A percentile compares a stretch with the other conserved stretches of the same genome.
phyloP scores from a whole-genome alignment of 345 rosid genomes.

The Brassica cretica region DNA sequence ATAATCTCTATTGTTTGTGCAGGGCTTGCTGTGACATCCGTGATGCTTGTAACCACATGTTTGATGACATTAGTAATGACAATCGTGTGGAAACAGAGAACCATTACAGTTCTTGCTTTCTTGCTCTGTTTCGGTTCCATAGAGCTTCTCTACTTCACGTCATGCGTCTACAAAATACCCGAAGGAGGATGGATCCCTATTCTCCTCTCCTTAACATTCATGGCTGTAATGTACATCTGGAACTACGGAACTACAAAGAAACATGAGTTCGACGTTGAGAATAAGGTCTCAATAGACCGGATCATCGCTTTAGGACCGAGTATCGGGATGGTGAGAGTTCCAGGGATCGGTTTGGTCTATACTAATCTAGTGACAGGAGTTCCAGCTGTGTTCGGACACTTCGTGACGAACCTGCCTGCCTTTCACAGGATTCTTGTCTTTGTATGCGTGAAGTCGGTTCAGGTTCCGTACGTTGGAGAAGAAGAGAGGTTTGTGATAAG shows the following conservation, averaged over 20 bases:
- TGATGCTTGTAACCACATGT: slow-evolving; percentile 82
- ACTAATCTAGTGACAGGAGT: slow-evolving; percentile 69
- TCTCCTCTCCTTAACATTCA: slow-evolving; percentile 52
- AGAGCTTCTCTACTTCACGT: slow-evolving; percentile 68
- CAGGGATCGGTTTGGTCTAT: slow-evolving; percentile 80
- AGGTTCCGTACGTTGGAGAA: slow-evolving; percentile 63
- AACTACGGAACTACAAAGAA: slow-evolving; percentile 82
- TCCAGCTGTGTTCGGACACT: slow-evolving; percentile 82
- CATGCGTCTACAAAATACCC: slow-evolving; percentile 62
- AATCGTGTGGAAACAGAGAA: slow-evolving; percentile 65
- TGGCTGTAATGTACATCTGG: slow-evolving; percentile 77
- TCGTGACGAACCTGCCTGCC: slow-evolving; percentile 78
- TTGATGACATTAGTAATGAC: slow-evolving; percentile 66
- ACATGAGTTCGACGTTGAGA: slow-evolving; percentile 69
- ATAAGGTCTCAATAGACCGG: slow-evolving; percentile 74
- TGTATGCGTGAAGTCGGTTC: slow-evolving; percentile 81
- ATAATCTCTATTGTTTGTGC: slow-evolving; percentile 20
- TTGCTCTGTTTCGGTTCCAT: slow-evolving; percentile 59
- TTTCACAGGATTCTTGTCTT: slow-evolving; percentile 79
- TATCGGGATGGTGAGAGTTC: slow-evolving; percentile 82
- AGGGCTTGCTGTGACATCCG: slow-evolving; percentile 80
- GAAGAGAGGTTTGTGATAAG: slow-evolving; percentile 67
- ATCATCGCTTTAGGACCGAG: slow-evolving; percentile 69
- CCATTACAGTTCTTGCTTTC: slow-evolving; percentile 47
- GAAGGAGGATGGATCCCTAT: slow-evolving; percentile 90